Base-by-base conservation (phyloP, 176 grass and related monocot species). In the Cenchrus americanus region DNA sequence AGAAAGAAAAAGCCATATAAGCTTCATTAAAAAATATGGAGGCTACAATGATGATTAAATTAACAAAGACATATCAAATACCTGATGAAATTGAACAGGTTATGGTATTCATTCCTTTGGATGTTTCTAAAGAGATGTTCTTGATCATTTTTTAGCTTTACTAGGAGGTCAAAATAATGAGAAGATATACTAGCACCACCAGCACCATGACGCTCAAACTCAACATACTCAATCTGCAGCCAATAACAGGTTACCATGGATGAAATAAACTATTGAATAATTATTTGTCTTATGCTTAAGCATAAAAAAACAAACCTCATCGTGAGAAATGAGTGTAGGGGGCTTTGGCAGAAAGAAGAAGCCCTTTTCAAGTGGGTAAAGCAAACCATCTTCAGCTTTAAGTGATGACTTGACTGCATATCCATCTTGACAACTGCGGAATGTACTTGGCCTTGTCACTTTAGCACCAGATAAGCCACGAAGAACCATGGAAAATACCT, bases 381-480 rank as follows among this genome's bases (percentile, higher is more conserved):
- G 69, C 62, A 96, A 68, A 64, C 96, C 96, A 84, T 99, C 96
- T 92, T 99, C 96, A 85, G 96, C 93, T 93, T 99, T 99, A 18
- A 99, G 87, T 85, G 96, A 99, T 67, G 96, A 99, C 89, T 99
- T 99, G 52, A 99, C 96, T 88, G 96, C 96, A 82, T 96, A 96
- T 74, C 96, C 96, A 82, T 88, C 89, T 83, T 90, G 89, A 81
- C 80, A 91, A 83, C 91, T 99, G 26, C 93, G 89, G 61, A 99
- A 96, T 30, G 85, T 87, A 69, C 91, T 88, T 44, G 91, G 93
- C 77, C 96, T 92, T 69, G 96, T 99, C 62, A 99, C 91, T 86
- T 94, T 99, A 57, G 89, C 87, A 85, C 93, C 89, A 78, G 96
- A 99, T 83, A 99, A 71, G 66, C 93, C 96, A 78, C 91, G 91